A percentile compares a stretch with the other conserved stretches of the same genome.
phyloP scores from a whole-genome alignment of 805 yeast genomes.

The Ogataea populi-albae region DNA sequence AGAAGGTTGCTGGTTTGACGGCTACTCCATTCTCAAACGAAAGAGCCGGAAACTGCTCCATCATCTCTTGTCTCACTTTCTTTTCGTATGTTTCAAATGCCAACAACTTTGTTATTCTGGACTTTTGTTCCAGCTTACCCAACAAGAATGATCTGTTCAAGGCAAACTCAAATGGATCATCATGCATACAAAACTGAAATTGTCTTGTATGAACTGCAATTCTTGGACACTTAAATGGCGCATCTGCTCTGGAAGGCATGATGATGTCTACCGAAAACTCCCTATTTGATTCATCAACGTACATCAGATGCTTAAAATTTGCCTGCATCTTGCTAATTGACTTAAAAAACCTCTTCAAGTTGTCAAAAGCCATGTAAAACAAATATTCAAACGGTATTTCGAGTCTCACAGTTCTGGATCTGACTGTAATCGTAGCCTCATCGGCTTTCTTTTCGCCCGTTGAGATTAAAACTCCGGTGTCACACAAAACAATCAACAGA shows the following conservation, averaged over 20 bases:
- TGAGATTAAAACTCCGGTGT: slow-evolving; percentile 15
- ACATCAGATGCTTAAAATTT: slow-evolving; percentile 26
- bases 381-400: slow-evolving; percentile 71
- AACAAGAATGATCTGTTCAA: slow-evolving; percentile 61
- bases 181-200: slow-evolving; percentile 68
- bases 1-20: slow-evolving; percentile 9
- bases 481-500: slow-evolving; percentile 21
- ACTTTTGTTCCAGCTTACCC: slow-evolving; percentile 63
- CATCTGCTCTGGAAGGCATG: slow-evolving; percentile 34
- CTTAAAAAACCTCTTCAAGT: slow-evolving; percentile 69
- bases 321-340: slow-evolving; percentile 54
- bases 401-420: slow-evolving; percentile 27
- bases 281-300: slow-evolving; percentile 16
- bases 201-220: slow-evolving; percentile 53
- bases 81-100: slow-evolving; percentile 24
- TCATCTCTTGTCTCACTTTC: slow-evolving; percentile 19
- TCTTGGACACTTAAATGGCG: slow-evolving; percentile 49
- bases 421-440: slow-evolving; percentile 14
- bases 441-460: slow-evolving; percentile 2
- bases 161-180: slow-evolving; percentile 86
- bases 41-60: slow-evolving; percentile 32
- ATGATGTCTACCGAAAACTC: slow-evolving; percentile 33
- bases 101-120: slow-evolving; percentile 48
- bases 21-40: slow-evolving; percentile 23
- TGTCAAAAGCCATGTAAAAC: slow-evolving; percentile 76